Evolutionary conservation across 2,329 filamentous ascomycete species (phyloP).

Genomic region (Remersonia thermophila): DNA sequence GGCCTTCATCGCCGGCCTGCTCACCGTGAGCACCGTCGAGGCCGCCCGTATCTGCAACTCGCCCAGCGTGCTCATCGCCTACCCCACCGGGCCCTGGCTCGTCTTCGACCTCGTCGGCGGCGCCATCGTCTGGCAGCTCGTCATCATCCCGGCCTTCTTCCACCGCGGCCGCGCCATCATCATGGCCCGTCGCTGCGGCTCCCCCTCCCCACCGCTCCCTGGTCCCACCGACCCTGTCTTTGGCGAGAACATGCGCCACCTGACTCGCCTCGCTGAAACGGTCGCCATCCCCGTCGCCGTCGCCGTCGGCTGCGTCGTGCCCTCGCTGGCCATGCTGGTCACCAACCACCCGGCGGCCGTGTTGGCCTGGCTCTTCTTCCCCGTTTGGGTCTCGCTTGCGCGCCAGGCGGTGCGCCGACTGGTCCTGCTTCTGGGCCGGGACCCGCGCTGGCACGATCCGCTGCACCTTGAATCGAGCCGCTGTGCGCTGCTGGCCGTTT

Average conservation of each 20-base stretch:
- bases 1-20: constrained; percentile 32
- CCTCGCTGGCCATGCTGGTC: constrained; percentile 35
- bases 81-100: constrained; percentile 30
- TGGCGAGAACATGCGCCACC: constrained; percentile 24
- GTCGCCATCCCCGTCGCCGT: constrained; percentile 42
- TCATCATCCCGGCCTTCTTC: constrained; percentile 38
- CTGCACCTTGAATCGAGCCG: constrained; percentile 33
- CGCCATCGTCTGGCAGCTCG: constrained; percentile 38
- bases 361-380: constrained; percentile 39
- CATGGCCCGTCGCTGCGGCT: constrained; percentile 13
- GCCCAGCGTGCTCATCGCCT: constrained; percentile 21
- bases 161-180: constrained; percentile 28
- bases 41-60: constrained; percentile 31
- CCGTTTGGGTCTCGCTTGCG: constrained; percentile 34
- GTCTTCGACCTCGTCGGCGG: constrained; percentile 37
- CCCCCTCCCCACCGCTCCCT: constrained; percentile 7
- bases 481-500: constrained; percentile 28
- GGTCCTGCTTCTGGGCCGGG: constrained; percentile 6
- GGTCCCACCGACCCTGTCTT: constrained; percentile 20
- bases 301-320: constrained; percentile 34
- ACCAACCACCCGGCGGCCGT: constrained; percentile 26
- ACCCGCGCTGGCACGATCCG: constrained; percentile 9
- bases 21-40: constrained; percentile 39
- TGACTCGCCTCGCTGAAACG: constrained; percentile 36
- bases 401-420: constrained; percentile 26